Evolutionary conservation across 2,329 filamentous ascomycete species (phyloP).

Genomic region (Spiromastix sp.): DNA sequence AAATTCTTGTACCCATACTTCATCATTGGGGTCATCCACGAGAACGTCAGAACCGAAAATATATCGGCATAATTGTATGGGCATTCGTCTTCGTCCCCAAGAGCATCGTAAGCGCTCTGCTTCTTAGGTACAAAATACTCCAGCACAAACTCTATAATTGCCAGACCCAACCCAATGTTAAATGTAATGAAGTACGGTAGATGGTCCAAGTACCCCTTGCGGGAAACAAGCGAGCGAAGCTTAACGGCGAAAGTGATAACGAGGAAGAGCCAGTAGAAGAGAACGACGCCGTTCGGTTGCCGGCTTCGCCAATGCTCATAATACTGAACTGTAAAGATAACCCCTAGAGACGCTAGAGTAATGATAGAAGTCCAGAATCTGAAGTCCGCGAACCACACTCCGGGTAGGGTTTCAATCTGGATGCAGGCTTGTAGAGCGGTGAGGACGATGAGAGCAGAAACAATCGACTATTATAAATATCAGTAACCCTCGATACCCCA

Average conservation of each 20-base stretch:
- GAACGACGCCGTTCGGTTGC: constrained; percentile 74
- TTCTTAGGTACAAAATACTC: constrained; percentile 85
- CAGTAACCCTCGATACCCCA: not conserved
- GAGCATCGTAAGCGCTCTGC: constrained; percentile 55
- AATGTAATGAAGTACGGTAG: constrained; percentile 70
- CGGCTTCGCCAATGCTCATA: constrained; percentile 73
- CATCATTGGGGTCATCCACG: constrained; percentile 99
- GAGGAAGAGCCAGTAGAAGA: constrained; percentile 88
- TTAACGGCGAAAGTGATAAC: constrained; percentile 70
- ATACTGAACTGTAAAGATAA: constrained; percentile 75
- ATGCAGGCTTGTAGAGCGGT: constrained; percentile 62
- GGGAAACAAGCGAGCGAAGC: constrained; percentile 72
- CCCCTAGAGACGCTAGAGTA: constrained; percentile 59
- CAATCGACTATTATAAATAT: constrained; percentile 40
- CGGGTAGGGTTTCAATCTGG: constrained; percentile 60
- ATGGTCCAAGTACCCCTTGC: constrained; percentile 56
- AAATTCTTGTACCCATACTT: constrained; percentile 84
- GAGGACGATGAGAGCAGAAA: constrained; percentile 58
- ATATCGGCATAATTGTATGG: constrained; percentile 81
- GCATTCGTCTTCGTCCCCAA: constrained; percentile 57
- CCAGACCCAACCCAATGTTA: constrained; percentile 59
- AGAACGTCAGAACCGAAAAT: constrained; percentile 88
- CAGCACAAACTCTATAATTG: constrained; percentile 59
- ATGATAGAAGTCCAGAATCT: constrained; percentile 71
- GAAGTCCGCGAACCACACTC: constrained; percentile 70